Evolutionary conservation across 345 rosid species (phyloP), one percentile per base, ranked within the genome.

Genomic region (Pseudoturritis turrita): DNA sequence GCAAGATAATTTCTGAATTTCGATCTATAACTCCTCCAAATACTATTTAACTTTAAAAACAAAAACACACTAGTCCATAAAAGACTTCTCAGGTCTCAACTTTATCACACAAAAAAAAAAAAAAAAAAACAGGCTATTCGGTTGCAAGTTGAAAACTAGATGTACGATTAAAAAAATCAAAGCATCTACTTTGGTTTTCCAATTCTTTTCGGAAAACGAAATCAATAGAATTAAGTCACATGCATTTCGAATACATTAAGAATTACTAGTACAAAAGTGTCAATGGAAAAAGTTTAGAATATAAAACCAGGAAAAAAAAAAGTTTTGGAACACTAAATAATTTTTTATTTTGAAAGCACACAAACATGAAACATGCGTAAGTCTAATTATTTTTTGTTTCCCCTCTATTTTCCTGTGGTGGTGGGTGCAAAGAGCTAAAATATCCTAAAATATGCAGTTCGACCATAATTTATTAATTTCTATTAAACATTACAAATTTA

Each of bases 141-240:
- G 65, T 56, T 46, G 65, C 39, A 22, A 62, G 53, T 50, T 73
- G 17, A 14, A 46, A 72, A 45, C 5, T 55, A 56, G 62, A 65
- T 41, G 60, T 36, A 46, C 35, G 59, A 41, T 14, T 43, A 65
- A 50, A 46, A 64, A 46, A 55, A 46, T 28, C 19, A 73, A 56
- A 46, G 66, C 60, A 73, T 72, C 57, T 44, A 46, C 51, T 73
- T 65, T 54, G 4, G 22, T 15, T 56, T 36, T 60, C 19, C 19
- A 36, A 6, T 23, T 43, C 36, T 51, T 71, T 8, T 4, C 33
- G 0, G 1, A 14, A 55, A 29, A 54, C 35, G 3, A 11, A 62
- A 56, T 45, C 4, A 55, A 37, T 37, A 65, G 43, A 55, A 35
- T 64, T 64, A 35, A 21, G 57, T 64, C 71, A 73, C 71, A 72